phyloP scores from a whole-genome alignment of 2,329 filamentous ascomycete genomes.

The Nigrospora osmanthi region DNA sequence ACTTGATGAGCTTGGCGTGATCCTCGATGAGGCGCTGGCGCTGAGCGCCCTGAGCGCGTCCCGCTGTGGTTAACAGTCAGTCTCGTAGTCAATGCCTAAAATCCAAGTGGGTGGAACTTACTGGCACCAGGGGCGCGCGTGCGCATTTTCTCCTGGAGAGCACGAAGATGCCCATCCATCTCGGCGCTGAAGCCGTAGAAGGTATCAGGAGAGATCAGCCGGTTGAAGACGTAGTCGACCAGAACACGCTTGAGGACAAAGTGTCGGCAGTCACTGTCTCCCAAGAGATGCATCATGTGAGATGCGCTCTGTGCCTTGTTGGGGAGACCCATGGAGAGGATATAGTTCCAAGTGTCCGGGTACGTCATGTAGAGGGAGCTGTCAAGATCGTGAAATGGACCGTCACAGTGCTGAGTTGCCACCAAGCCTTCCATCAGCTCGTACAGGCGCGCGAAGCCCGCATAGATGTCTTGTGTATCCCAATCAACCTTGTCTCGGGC shows the following conservation, averaged over 20 bases:
- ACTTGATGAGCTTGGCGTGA: slow-evolving; percentile 17
- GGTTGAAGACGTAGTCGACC: slow-evolving; percentile 20
- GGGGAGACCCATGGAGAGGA: slow-evolving; percentile 13
- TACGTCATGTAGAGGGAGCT: slow-evolving; percentile 9
- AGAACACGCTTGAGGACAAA: slow-evolving; percentile 19
- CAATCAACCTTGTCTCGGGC: slow-evolving; percentile 14
- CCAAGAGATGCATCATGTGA: slow-evolving; percentile 16
- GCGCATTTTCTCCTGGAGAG: slow-evolving; percentile 16
- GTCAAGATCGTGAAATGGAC: slow-evolving; percentile 9
- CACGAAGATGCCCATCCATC: slow-evolving; percentile 17
- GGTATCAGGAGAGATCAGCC: slow-evolving; percentile 16
- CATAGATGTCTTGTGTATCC: slow-evolving; percentile 13
- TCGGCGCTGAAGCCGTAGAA: slow-evolving; percentile 18
- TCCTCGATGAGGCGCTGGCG: slow-evolving; percentile 19
- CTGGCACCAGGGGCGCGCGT: not conserved
- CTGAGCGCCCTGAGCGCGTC: slow-evolving; percentile 2
- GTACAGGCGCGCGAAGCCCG: slow-evolving; percentile 15
- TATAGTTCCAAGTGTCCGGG: slow-evolving; percentile 16
- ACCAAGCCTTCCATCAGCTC: slow-evolving; percentile 19
- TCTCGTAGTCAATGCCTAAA: not conserved
- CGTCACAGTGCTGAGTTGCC: slow-evolving; percentile 12
- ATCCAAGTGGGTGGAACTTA: slow-evolving; percentile 3
- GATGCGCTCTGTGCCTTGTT: slow-evolving; percentile 9
- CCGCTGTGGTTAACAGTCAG: slow-evolving; percentile 1
- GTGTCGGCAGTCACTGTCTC: slow-evolving; percentile 9